Percentiles rank a stretch among this genome's conserved stretches.
Conservation (phyloP, 768 basidiomycete species). For the Tulasnella sp. region DNA sequence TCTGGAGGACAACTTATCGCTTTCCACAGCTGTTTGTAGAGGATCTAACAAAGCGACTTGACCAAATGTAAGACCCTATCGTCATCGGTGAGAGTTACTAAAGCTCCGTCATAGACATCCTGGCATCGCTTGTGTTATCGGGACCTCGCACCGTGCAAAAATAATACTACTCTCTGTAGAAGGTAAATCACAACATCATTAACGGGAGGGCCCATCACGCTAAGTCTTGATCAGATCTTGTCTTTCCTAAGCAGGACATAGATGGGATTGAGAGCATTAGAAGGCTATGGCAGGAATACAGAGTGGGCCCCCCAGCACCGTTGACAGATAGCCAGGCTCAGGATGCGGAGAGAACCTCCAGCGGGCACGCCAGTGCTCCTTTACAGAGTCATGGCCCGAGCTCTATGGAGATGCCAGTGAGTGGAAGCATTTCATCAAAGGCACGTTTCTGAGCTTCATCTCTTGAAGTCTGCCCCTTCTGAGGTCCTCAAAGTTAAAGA, state of each 20-base stretch:
- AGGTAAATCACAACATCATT: neutral
- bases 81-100: neutral
- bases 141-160: too few species aligned
- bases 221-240: neutral
- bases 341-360: too few species aligned
- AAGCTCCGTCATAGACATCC: neutral
- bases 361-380: too few species aligned
- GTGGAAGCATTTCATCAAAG: too few species aligned
- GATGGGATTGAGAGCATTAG: neutral
- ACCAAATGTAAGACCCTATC: neutral
- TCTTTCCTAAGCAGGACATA: neutral
- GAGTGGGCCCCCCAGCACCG: too few species aligned
- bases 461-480: too few species aligned
- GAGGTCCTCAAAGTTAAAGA: too few species aligned
- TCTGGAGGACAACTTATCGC: neutral
- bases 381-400: too few species aligned
- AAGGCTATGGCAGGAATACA: too few species aligned
- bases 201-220: neutral
- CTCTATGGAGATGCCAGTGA: too few species aligned
- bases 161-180: neutral
- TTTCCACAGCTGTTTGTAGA: neutral
- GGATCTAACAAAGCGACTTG: neutral
- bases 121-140: neutral
- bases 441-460: too few species aligned
- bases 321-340: too few species aligned